Percentiles rank a stretch among this genome's conserved stretches.
phyloP scores from a whole-genome alignment of 345 rosid genomes.

The Conringia planisiliqua region DNA sequence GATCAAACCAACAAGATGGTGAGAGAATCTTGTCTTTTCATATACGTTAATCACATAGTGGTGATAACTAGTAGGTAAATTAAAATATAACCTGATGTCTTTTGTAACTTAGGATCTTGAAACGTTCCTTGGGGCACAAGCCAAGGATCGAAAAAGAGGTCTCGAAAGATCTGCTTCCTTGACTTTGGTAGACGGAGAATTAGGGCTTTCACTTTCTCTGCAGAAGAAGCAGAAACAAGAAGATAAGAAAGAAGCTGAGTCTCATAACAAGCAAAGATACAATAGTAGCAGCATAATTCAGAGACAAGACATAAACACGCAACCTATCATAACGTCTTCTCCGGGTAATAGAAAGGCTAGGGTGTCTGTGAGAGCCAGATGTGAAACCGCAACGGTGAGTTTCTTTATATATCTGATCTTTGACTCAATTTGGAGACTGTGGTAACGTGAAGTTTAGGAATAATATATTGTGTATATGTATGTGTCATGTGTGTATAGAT shows the following conservation, averaged over 20 bases:
- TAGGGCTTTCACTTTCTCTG: constrained; percentile 35
- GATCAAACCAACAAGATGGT: constrained; percentile 24
- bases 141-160: constrained; percentile 17
- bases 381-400: constrained; percentile 72
- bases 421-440: not conserved
- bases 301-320: not conserved
- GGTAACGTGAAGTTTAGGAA: not conserved
- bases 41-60: not conserved
- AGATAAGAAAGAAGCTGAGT: constrained; percentile 14
- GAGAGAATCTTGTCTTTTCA: not conserved
- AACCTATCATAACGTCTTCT: constrained; percentile 21
- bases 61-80: not conserved
- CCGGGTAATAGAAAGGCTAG: constrained; percentile 57
- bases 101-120: constrained; percentile 21
- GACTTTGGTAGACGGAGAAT: not conserved
- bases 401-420: not conserved
- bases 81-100: not conserved
- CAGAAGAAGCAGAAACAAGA: constrained; percentile 22
- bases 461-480: not conserved
- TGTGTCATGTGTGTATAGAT: constrained; percentile 58
- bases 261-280: constrained; percentile 17
- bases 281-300: constrained; percentile 2
- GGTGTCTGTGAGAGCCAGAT: constrained; percentile 83
- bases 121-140: constrained; percentile 25
- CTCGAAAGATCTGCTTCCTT: constrained; percentile 6